Evolutionary conservation across 176 grass and related monocot genomes (phyloP).

Genomic region (Rhipidocladum racemiflorum): DNA sequence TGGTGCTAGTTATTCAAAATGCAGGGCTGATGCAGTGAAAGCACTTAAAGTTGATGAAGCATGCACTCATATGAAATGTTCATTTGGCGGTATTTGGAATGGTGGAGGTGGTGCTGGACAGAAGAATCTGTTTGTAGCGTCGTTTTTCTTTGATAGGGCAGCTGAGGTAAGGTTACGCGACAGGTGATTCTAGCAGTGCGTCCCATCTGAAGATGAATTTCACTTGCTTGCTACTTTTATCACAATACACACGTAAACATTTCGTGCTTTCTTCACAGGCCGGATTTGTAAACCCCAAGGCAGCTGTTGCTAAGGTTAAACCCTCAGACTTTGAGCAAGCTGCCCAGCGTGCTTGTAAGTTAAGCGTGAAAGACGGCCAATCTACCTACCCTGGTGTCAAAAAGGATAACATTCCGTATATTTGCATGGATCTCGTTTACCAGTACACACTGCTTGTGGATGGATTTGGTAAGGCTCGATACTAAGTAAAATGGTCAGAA

Average conservation of each 20-base stretch:
- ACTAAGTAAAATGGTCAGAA: slow-evolving; percentile 2
- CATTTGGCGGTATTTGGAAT: slow-evolving; percentile 97
- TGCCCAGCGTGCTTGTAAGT: slow-evolving; percentile 71
- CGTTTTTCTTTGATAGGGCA: slow-evolving; percentile 97
- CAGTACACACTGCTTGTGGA: slow-evolving; percentile 88
- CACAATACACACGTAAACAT: not conserved
- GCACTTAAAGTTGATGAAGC: slow-evolving; percentile 74
- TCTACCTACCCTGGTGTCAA: slow-evolving; percentile 51
- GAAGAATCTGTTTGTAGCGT: slow-evolving; percentile 96
- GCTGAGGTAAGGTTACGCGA: slow-evolving; percentile 60
- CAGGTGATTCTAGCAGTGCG: slow-evolving; percentile 1
- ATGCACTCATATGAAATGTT: slow-evolving; percentile 97
- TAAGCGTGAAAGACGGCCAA: slow-evolving; percentile 63
- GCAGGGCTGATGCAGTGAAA: slow-evolving; percentile 65
- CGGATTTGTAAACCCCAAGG: slow-evolving; percentile 78
- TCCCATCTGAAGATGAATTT: not conserved
- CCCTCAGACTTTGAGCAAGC: slow-evolving; percentile 74
- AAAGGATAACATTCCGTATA: slow-evolving; percentile 68
- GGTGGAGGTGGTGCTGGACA: slow-evolving; percentile 92
- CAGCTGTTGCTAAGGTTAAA: slow-evolving; percentile 66
- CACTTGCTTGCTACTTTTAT: not conserved
- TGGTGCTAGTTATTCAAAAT: slow-evolving; percentile 69
- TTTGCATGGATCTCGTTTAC: slow-evolving; percentile 98
- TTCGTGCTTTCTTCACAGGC: slow-evolving; percentile 42
- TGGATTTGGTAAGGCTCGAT: slow-evolving; percentile 64